Percentiles rank a stretch among this genome's conserved stretches.
Evolutionary conservation across 352 stramenopile genomes (phyloP).

Genomic region (Lagenidium giganteum): DNA sequence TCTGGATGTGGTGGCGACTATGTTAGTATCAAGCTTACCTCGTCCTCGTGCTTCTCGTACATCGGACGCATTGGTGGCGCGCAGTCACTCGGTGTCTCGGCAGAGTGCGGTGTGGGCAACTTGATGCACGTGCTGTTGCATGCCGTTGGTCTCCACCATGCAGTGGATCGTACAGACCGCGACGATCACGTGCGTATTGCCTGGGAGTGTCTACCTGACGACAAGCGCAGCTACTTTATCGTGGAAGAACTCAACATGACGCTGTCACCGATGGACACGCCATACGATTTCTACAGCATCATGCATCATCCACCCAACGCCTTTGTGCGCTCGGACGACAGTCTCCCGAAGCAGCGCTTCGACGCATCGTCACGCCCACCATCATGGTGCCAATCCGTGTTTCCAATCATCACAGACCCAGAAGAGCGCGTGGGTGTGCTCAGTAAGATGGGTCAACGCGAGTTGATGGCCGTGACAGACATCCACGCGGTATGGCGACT

Average conservation of each 20-base stretch:
- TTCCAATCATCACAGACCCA: conserved; percentile 50
- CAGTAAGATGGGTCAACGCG: conserved; percentile 66
- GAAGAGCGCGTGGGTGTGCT: conserved; percentile 50
- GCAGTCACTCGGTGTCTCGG: conserved; percentile 61
- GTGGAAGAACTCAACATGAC: conserved; percentile 37
- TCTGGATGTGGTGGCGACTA: conserved; percentile 48
- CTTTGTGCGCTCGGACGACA: conserved; percentile 42
- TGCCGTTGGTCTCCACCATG: conserved; percentile 61
- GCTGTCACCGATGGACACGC: conserved; percentile 16
- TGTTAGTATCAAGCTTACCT: conserved; percentile 42
- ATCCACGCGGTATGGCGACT: conserved; percentile 72
- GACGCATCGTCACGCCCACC: not conserved
- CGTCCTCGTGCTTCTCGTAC: conserved; percentile 74
- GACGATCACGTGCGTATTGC: conserved; percentile 73
- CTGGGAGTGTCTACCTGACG: conserved; percentile 71
- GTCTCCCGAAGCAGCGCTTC: not conserved
- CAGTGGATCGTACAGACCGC: conserved; percentile 62
- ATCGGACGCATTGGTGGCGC: conserved; percentile 66
- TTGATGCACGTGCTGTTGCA: conserved; percentile 79
- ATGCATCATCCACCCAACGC: conserved; percentile 75
- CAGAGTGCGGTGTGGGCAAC: conserved; percentile 68
- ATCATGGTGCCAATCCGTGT: conserved; percentile 69
- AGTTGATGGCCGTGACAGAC: conserved; percentile 60
- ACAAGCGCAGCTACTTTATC: conserved; percentile 63
- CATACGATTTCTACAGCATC: conserved; percentile 84